Base-by-base conservation (phyloP, 306 rosid species). In the Oxytropis ochrocephala region DNA sequence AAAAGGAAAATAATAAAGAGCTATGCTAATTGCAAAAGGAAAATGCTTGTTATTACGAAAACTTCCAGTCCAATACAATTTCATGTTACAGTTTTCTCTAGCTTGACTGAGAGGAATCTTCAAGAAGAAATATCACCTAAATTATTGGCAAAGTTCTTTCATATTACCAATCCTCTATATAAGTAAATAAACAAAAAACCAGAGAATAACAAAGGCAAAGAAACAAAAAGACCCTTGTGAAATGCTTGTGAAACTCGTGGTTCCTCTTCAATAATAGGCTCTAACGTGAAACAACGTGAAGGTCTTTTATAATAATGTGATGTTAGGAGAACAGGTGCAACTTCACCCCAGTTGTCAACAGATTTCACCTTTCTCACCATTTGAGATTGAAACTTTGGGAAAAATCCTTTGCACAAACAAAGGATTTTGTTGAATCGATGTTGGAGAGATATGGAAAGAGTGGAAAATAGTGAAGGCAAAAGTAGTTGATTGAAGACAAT, bases 211-310 rank as follows among this genome's bases (percentile, higher is more conserved):
- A 78, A 3, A 36, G 73, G 81, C 49, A 78, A 54, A 47, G 69
- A 78, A 57, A 56, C 63, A 54, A 54, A 33, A 35, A 27, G 49
- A 47, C 73, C 14, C 41, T 55, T 71, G 12, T 49, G 7, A 27
- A 63, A 77, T 3, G 9, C 11, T 36, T 18, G 49, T 14, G 8
- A 72, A 8, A 2, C 33, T 55, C n/a, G 56, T 53, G 76, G 67
- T 59, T 78, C 81, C 60, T 78, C 81, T 78, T 78, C 81, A 8
- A 70, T 11, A 3, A 78, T 77, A 5, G 81, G 36, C 19, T 78
- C 81, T 38, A 78, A 57, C 30, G 1, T 64, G 12, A 11, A 64
- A 38, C 11, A 64, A 11, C 41, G 48, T 70, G 67, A 8, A 0
- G 73, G 7, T 53, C 55, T 71, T 16, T 24, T 58, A n/a, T 70